Base-by-base conservation (phyloP, 495 filamentous ascomycete species). In the Penicillium desertorum region DNA sequence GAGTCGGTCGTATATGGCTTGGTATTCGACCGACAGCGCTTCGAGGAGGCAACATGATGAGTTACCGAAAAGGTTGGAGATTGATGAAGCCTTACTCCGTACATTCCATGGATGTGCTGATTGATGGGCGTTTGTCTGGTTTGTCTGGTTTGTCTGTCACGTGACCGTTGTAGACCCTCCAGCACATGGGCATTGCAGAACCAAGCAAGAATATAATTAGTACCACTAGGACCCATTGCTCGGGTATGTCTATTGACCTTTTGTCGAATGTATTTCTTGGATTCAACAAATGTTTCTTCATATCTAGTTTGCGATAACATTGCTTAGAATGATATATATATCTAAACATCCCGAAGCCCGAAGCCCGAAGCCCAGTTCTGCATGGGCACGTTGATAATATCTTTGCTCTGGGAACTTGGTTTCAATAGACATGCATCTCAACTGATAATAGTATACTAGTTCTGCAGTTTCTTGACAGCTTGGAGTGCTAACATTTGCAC, bases 21-120 rank as follows among this genome's bases (percentile, higher is more conserved):
- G 71, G 61, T 71, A 75, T 68, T 70, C 70, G 73, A 63, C 67
- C 57, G 37, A 68, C 22, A 17, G 57, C 46, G 20, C 51, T 56
- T 43, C 66, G 54, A 23, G 62, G 57, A 9, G 64, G 64, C 34
- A 69, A 51, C 65, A 68, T 68, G 51, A 45, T 51, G 48, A 14
- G 27, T 3, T 43, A 44, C 30, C 45, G 17, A n/a, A 52, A 45
- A 27, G 7, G 20, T 45, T 44, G 37, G 17, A 20, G 17, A 43
- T 14, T 8, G 29, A 14, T 58, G 39, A 45, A 45, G 56, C 44
- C 19, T 29, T 27, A 11, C 27, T n/a, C n/a, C n/a, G n/a, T n/a
- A n/a, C 27, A 29, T 8, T 8, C 25, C 19, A 11, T 17, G 5
- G 5, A 32, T 4, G 5, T 39, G 7, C 12, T 9, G 27, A n/a